phyloP scores from a whole-genome alignment of 2,329 filamentous ascomycete species.

The Diplodia sapinea region DNA sequence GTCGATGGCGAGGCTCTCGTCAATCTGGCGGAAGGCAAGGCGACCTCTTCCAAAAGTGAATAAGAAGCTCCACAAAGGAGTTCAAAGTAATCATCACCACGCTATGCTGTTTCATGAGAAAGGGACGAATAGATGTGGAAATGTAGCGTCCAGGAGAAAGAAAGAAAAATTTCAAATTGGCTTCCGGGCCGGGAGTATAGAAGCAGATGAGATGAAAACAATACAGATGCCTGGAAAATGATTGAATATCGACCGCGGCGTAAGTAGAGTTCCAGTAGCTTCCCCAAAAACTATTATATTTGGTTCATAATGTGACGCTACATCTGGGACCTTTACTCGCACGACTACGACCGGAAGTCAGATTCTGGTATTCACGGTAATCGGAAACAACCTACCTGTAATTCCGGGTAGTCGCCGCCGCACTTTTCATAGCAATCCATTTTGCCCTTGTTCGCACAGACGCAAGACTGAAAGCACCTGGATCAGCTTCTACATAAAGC shows the following conservation, averaged over 20 bases:
- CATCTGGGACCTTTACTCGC: conserved; percentile 1
- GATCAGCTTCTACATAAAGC: background rate
- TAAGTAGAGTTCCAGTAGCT: background rate
- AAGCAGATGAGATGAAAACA: background rate
- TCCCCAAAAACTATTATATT: background rate
- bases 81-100: background rate
- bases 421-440: conserved; percentile 30
- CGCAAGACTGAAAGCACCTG: conserved; percentile 14
- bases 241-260: background rate
- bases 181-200: conserved; percentile 1
- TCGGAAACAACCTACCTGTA: conserved; percentile 13
- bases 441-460: conserved; percentile 28
- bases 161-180: background rate
- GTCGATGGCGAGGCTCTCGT: conserved; percentile 70
- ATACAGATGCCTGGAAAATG: background rate
- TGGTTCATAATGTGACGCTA: conserved; percentile 4
- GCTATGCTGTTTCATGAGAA: background rate
- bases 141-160: too few species aligned
- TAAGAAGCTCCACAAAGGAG: background rate
- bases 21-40: conserved; percentile 53
- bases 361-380: background rate
- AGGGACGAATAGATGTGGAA: background rate
- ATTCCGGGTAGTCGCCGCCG: conserved; percentile 24
- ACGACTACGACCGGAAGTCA: conserved; percentile 1
- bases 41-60: background rate